phyloP scores from a whole-genome alignment of 169 alveolate species.

The Plasmodium cynomolgi region DNA sequence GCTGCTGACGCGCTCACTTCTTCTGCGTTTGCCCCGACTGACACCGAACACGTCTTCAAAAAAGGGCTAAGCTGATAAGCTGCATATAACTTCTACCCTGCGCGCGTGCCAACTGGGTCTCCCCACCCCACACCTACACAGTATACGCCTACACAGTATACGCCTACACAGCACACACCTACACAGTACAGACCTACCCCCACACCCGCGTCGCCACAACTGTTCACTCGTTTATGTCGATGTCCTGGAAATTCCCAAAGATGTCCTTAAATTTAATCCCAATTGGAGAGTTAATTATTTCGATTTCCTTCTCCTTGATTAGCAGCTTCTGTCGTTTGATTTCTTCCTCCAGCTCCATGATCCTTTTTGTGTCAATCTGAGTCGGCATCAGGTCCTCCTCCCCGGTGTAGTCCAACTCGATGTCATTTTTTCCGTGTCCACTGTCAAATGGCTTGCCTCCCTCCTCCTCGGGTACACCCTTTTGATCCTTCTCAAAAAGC shows the following conservation, averaged over 20 bases:
- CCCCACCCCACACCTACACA: too few species aligned
- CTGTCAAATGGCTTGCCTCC: neutral
- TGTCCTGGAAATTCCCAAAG: constrained; percentile 57
- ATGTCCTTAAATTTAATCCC: constrained; percentile 63
- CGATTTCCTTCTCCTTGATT: constrained; percentile 49
- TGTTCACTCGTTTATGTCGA: constrained; percentile 9
- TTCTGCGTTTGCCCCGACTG: neutral
- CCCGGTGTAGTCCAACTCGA: neutral
- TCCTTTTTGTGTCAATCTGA: constrained; percentile 33
- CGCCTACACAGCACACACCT: neutral
- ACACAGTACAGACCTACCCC: too few species aligned
- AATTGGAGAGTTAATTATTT: constrained; percentile 52
- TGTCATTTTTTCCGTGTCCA: neutral
- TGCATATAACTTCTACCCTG: neutral
- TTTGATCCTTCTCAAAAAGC: neutral
- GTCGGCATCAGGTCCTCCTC: neutral
- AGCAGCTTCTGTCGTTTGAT: constrained; percentile 48
- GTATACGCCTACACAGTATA: neutral
- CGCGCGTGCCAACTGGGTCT: neutral
- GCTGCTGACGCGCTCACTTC: neutral
- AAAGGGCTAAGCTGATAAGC: neutral
- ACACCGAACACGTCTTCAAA: neutral
- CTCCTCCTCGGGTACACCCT: neutral
- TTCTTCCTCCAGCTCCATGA: constrained; percentile 49
- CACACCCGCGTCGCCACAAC: neutral